Base-by-base conservation (phyloP, 805 yeast species). In the Babjeviella inositovora region DNA sequence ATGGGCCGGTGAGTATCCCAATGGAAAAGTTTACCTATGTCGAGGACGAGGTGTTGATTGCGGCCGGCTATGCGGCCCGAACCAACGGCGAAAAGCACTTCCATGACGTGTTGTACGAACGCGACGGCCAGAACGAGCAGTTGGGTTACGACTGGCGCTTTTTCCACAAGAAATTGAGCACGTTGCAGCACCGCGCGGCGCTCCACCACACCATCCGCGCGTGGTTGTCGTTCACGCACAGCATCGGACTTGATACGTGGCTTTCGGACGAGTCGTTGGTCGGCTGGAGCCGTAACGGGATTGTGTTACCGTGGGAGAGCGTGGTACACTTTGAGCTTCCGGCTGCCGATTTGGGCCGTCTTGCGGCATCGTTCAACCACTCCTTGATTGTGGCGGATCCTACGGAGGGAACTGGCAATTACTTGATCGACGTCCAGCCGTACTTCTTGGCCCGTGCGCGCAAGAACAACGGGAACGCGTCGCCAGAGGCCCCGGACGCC, bases 101-200 rank as follows among this genome's bases (percentile, higher is more conserved):
- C 30, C 30, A 44, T 25, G 39, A 52, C 25, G 41, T 40, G 8
- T 22, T 32, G 8, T 31, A 47, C 9, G 36, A 44, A 40, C 33
- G 51, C 34, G 37, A 57, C 53, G 27, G 50, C 27, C 41, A 37
- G 1, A 29, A 31, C 16, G 38, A 48, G 33, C 35, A 35, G 4
- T 43, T 41, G 8, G 48, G 41, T 25, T 71, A 70, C 34, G 82
- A 73, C 41, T 70, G 79, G 76, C 54, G 80, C 28, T 72, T 70
- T 33, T 73, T 70, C 54, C 58, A 56, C 32, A 41, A 47, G 23
- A 44, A 54, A 18, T 41, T 57, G n/a, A 34, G 35, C 15, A 44
- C 43, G 18, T 34, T 45, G 17, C 48, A 45, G 20, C 55, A 55
- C 29, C 44, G 50, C 31, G 61, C 55, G 9, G 53, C 65, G 3